Percentiles rank a stretch among this genome's conserved stretches.
Evolutionary conservation across 140 eudicot species (phyloP).

Genomic region (Flaveria floridana): DNA sequence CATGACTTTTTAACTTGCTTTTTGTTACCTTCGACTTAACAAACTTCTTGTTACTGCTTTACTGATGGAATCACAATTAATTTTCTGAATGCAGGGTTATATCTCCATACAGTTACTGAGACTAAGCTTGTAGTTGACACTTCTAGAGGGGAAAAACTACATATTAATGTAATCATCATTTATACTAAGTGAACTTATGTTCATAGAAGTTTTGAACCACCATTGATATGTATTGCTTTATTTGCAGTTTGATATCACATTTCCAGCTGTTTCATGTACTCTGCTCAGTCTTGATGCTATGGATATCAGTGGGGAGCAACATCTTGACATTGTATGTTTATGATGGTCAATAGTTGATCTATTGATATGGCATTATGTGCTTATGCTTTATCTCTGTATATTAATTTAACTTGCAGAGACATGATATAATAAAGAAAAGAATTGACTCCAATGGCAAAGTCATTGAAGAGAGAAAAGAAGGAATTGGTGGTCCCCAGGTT

Average conservation of each 20-base stretch:
- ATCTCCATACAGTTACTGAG: constrained; percentile 74
- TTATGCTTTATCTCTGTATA: background rate
- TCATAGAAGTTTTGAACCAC: constrained; percentile 12
- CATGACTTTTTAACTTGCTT: background rate
- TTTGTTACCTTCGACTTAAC: background rate
- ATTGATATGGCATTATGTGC: background rate
- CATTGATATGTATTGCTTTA: constrained; percentile 17
- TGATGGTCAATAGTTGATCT: background rate
- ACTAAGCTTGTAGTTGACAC: constrained; percentile 90
- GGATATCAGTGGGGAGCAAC: constrained; percentile 98
- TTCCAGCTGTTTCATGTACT: constrained; percentile 85
- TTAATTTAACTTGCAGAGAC: constrained; percentile 59
- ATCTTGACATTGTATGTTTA: constrained; percentile 79
- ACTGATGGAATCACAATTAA: background rate
- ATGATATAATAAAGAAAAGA: constrained; percentile 89
- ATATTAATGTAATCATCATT: constrained; percentile 54
- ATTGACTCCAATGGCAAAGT: constrained; percentile 68
- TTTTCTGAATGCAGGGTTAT: constrained; percentile 57
- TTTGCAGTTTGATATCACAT: constrained; percentile 91
- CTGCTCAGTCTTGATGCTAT: constrained; percentile 85
- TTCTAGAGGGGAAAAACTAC: constrained; percentile 88
- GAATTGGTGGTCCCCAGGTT: constrained; percentile 95
- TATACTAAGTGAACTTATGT: background rate
- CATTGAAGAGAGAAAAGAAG: constrained; percentile 72
- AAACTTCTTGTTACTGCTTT: constrained; percentile 1